Percentiles rank a stretch among this genome's conserved stretches.
Evolutionary conservation across 2,329 filamentous ascomycete genomes (phyloP).

Genomic region (Eutypa lata): DNA sequence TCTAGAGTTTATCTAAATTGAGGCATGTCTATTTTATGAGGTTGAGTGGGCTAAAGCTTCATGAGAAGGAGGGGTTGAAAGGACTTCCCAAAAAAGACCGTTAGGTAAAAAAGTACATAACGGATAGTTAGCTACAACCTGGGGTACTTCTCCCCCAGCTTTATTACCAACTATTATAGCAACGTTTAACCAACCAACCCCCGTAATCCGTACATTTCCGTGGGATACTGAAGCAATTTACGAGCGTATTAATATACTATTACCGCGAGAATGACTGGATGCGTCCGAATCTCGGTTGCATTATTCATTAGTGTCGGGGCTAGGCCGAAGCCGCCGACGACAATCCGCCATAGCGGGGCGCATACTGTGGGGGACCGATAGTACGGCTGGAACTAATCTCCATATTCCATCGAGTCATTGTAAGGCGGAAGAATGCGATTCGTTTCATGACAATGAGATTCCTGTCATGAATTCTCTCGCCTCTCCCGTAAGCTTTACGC

Average conservation of each 20-base stretch:
- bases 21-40: too few relatives aligned
- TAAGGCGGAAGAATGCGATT: background rate
- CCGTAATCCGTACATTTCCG: too few relatives aligned
- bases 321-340: background rate
- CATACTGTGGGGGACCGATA: background rate
- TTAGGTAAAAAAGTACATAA: too few relatives aligned
- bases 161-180: too few relatives aligned
- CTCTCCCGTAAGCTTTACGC: background rate
- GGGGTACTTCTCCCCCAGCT: too few relatives aligned
- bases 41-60: too few relatives aligned
- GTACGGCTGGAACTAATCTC: background rate
- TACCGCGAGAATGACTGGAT: background rate
- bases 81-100: too few relatives aligned
- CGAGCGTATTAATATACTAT: background rate
- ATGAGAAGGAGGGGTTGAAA: too few relatives aligned
- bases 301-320: background rate
- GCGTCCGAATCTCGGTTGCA: background rate
- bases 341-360: background rate
- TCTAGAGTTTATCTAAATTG: too few relatives aligned
- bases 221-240: background rate
- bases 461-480: background rate
- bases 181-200: too few relatives aligned
- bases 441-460: background rate
- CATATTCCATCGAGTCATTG: background rate
- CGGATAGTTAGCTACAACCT: too few relatives aligned